Conservation (phyloP, 495 filamentous ascomycete genomes). For the Xylaria telfairii region DNA sequence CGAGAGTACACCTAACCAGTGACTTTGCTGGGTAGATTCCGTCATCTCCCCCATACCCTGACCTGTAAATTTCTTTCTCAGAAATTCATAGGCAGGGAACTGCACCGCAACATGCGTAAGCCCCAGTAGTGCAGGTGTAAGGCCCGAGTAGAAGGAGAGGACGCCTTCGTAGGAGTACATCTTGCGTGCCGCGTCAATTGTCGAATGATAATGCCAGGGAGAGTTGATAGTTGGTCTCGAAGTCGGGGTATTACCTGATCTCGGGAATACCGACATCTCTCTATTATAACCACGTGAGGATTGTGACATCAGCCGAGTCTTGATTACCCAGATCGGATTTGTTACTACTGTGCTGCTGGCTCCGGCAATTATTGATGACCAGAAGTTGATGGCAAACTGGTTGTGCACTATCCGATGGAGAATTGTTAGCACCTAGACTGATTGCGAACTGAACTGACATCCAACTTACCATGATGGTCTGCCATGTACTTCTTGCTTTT, state of each 20-base stretch:
- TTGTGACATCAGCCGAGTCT: constrained; percentile 96
- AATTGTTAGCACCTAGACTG: background rate
- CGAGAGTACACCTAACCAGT: constrained; percentile 73
- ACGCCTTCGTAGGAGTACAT: constrained; percentile 94
- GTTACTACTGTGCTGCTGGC: constrained; percentile 92
- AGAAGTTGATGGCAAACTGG: constrained; percentile 58
- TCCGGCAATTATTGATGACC: constrained; percentile 86
- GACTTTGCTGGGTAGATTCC: constrained; percentile 43
- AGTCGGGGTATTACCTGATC: constrained; percentile 53
- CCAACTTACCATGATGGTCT: constrained; percentile 66
- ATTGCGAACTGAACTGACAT: background rate
- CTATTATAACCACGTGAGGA: constrained; percentile 46
- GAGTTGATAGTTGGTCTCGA: constrained; percentile 57
- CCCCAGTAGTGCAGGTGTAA: constrained; percentile 89
- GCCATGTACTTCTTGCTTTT: constrained; percentile 76
- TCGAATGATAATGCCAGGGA: constrained; percentile 89
- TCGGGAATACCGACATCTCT: constrained; percentile 50
- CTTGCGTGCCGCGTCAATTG: constrained; percentile 87
- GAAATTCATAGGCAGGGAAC: constrained; percentile 93
- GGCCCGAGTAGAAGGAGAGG: constrained; percentile 91
- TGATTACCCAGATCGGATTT: constrained; percentile 99
- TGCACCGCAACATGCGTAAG: constrained; percentile 96
- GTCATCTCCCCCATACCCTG: constrained; percentile 73
- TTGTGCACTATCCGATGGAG: constrained; percentile 39
- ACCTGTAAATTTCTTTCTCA: constrained; percentile 90